Evolutionary conservation across 331 rosid species (phyloP).

Genomic region (Rhamnella rubrinervis): DNA sequence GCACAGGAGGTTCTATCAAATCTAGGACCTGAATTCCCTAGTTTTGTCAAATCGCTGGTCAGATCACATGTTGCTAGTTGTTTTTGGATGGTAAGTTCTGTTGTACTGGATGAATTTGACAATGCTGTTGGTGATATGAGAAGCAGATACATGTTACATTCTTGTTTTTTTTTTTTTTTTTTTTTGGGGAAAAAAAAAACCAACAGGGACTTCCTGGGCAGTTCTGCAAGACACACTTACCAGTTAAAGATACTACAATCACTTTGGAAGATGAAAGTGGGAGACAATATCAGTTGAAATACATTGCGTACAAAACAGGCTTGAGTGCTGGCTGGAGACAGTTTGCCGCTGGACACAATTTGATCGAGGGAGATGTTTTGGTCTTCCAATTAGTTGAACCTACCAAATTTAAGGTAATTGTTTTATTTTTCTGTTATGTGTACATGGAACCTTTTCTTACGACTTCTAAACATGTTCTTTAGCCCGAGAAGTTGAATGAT

Average conservation of each 20-base stretch:
- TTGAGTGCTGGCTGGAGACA: conserved; percentile 97
- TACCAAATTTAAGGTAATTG: conserved; percentile 69
- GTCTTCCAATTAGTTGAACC: conserved; percentile 87
- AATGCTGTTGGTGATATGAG: neutral
- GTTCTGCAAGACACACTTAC: conserved; percentile 75
- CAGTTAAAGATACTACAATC: conserved; percentile 60
- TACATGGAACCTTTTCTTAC: neutral
- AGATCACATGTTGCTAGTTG: conserved; percentile 87
- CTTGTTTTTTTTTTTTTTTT: neutral
- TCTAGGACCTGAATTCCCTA: conserved; percentile 50
- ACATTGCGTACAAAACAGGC: conserved; percentile 86
- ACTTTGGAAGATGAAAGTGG: conserved; percentile 81
- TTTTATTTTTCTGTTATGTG: conserved; percentile 9
- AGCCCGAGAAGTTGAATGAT: neutral
- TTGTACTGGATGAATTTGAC: conserved; percentile 8
- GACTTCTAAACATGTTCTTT: neutral
- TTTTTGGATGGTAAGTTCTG: conserved; percentile 78
- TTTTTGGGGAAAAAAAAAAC: neutral
- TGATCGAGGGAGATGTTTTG: conserved; percentile 82
- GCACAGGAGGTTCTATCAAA: conserved; percentile 60
- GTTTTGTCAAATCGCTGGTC: conserved; percentile 87
- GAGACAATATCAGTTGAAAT: conserved; percentile 60
- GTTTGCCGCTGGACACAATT: conserved; percentile 77
- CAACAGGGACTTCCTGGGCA: conserved; percentile 69
- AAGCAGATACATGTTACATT: neutral